Conservation (phyloP, 495 filamentous ascomycete species). For the Lasiosphaeris hirsuta region DNA sequence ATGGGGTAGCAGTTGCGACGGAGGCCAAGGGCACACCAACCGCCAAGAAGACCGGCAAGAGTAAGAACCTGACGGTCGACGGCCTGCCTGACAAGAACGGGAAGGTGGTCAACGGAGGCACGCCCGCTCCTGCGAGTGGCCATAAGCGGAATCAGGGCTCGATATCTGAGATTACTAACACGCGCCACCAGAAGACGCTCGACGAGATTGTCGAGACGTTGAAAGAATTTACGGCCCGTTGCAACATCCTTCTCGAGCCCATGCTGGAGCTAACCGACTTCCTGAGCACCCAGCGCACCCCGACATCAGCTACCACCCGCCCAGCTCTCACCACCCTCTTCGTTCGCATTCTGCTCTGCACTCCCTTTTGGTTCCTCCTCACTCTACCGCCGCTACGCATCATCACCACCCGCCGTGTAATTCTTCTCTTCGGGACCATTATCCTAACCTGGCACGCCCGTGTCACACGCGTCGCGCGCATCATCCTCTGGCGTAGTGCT, state of each 20-base stretch:
- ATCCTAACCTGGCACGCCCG: constrained; percentile 87
- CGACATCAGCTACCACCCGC: constrained; percentile 85
- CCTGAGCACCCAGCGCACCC: constrained; percentile 83
- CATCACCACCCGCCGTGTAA: constrained; percentile 80
- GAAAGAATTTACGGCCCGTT: constrained; percentile 79
- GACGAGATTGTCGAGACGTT: constrained; percentile 96
- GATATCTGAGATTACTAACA: constrained; percentile 57
- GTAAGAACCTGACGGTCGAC: constrained; percentile 33
- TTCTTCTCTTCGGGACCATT: constrained; percentile 75
- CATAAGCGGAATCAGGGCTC: constrained; percentile 40
- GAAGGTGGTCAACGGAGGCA: constrained; percentile 34
- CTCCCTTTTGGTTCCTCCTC: constrained; percentile 79
- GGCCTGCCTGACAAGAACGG: constrained; percentile 47
- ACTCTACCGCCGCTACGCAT: constrained; percentile 79
- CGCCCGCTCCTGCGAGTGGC: constrained; percentile 44
- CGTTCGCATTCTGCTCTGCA: constrained; percentile 80
- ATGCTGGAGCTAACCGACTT: constrained; percentile 86
- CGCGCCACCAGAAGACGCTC: constrained; percentile 73
- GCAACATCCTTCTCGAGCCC: constrained; percentile 88
- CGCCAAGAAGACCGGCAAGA: constrained; percentile 24
- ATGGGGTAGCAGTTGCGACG: constrained; percentile 9
- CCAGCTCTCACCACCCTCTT: constrained; percentile 90
- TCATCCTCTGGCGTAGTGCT: constrained; percentile 85
- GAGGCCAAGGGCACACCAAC: constrained; percentile 19
- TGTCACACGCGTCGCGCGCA: constrained; percentile 77